Conservation (phyloP, 2,329 filamentous ascomycete species). For the Alternaria rosae region DNA sequence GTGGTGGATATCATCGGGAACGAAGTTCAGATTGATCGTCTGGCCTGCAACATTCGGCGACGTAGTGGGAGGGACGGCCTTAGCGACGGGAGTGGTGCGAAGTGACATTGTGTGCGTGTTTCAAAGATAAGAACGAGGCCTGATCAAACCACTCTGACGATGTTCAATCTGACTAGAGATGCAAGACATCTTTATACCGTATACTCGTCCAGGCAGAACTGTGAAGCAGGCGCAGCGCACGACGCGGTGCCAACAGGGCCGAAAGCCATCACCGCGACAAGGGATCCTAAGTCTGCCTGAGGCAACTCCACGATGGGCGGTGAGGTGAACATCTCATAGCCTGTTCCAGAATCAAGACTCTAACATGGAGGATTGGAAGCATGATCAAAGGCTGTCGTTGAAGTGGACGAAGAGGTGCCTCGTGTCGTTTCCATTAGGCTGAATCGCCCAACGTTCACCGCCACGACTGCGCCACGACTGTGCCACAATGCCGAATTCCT, state of each 20-base stretch:
- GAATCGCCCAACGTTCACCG: neutral
- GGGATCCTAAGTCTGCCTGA: neutral
- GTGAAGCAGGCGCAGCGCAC: neutral
- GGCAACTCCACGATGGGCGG: neutral
- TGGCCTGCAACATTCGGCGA: neutral
- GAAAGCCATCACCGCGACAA: neutral
- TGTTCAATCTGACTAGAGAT: neutral
- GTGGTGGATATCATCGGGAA: neutral
- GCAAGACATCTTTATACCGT: neutral
- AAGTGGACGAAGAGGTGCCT: neutral
- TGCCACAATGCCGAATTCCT: neutral
- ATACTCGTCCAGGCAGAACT: neutral
- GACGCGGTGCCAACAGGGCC: neutral
- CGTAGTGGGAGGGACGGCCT: neutral
- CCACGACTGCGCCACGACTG: neutral
- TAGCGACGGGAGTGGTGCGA: neutral
- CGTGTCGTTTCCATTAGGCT: neutral
- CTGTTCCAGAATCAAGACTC: neutral
- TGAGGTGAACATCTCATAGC: neutral
- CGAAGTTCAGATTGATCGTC: rapidly evolving
- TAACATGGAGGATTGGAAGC: neutral
- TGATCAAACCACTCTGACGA: neutral
- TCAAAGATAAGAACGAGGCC: neutral
- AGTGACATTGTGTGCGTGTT: neutral
- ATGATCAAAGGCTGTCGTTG: neutral